Evolutionary conservation across 2,329 filamentous ascomycete species (phyloP).

Genomic region (Claviceps paspali): DNA sequence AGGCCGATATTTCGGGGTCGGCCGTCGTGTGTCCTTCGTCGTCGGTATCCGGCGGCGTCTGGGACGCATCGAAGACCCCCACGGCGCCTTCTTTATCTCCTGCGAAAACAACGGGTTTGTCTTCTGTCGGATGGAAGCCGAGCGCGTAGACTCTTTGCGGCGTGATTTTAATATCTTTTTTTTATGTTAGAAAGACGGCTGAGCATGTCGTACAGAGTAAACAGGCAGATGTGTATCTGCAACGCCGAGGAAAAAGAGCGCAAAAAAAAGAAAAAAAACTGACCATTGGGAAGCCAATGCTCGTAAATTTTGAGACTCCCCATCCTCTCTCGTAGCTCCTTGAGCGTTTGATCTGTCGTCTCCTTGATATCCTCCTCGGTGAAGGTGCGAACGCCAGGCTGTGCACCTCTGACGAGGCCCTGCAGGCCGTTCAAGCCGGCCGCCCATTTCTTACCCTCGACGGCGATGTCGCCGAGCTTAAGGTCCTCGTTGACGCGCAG

Average conservation of each 20-base stretch:
- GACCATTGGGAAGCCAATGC: constrained; percentile 66
- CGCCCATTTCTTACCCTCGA: constrained; percentile 67
- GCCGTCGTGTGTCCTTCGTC: constrained; percentile 49
- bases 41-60: constrained; percentile 43
- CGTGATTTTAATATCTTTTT: constrained; percentile 71
- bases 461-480: constrained; percentile 59
- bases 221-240: too few species aligned
- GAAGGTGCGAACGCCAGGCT: constrained; percentile 74
- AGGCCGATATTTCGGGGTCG: constrained; percentile 75
- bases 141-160: constrained; percentile 79
- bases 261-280: background rate
- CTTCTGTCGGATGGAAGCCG: constrained; percentile 71
- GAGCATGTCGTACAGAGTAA: too few species aligned
- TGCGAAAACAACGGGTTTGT: constrained; percentile 81
- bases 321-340: constrained; percentile 61
- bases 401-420: constrained; percentile 46
- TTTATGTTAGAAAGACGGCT: too few species aligned
- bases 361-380: constrained; percentile 68
- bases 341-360: constrained; percentile 62
- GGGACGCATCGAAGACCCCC: constrained; percentile 80
- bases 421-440: constrained; percentile 50
- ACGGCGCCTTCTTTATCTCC: constrained; percentile 88
- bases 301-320: constrained; percentile 65
- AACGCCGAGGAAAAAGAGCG: too few species aligned
- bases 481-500: constrained; percentile 40